These are phyloP conservation scores for Malassezia psittaci DNA, from an alignment of 1,284 basidiomycete species.

Conservation along the genomic window DNA sequence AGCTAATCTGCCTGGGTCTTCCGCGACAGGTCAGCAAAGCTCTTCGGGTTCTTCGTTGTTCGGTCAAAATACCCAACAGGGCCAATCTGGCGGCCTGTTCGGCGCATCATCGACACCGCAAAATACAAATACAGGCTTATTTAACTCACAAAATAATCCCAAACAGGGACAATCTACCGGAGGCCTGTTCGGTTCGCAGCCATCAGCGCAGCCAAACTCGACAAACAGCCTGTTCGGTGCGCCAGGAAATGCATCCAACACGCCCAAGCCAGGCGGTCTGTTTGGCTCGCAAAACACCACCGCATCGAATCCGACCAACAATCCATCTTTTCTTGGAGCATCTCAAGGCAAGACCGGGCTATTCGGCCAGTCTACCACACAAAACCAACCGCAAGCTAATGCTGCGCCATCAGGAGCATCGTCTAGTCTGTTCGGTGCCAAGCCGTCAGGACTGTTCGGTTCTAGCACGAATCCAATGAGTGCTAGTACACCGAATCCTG, in stretches of 20 bases:
- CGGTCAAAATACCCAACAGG: not conserved
- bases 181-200: not conserved
- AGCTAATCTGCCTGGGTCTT: no score
- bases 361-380: not conserved
- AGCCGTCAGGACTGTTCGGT: not conserved
- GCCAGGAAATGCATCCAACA: slow-evolving; percentile 11
- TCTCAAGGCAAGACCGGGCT: not conserved
- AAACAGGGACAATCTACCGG: not conserved
- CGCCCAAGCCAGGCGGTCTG: slow-evolving; percentile 18
- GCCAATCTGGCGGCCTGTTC: slow-evolving; percentile 5
- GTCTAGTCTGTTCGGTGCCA: slow-evolving; percentile 21
- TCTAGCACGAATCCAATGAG: not conserved
- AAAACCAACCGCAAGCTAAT: not conserved
- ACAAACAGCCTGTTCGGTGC: slow-evolving; percentile 21
- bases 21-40: not conserved
- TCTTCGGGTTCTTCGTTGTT: not conserved
- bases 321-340: not conserved
- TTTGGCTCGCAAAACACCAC: slow-evolving; percentile 20
- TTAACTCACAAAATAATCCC: slow-evolving; percentile 2
- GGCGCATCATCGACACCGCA: not conserved
- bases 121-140: not conserved
- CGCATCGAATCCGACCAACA: not conserved
- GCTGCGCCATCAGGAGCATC: not conserved
- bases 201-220: not conserved
- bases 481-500: not conserved